These are phyloP conservation scores for Trichosanthes cucumerina DNA, from an alignment of 306 rosid species.

Conservation along the genomic window DNA sequence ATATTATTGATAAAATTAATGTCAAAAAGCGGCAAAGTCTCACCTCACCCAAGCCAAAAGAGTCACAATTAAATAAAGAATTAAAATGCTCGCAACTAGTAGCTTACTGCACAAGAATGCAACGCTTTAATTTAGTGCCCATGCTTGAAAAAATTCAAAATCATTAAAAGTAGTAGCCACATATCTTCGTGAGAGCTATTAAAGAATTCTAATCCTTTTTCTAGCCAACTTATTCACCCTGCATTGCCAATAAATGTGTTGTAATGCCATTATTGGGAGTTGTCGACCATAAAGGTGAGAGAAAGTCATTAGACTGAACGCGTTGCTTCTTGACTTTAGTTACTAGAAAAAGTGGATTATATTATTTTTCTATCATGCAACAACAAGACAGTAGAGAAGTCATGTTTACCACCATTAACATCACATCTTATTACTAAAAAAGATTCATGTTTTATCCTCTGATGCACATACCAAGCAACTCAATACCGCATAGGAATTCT, in stretches of 20 bases:
- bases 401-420: neutral
- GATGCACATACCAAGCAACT: slow-evolving; percentile 52
- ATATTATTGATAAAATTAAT: neutral
- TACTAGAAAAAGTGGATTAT: neutral
- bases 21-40: neutral
- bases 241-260: neutral
- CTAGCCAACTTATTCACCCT: neutral
- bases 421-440: neutral
- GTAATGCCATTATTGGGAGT: neutral
- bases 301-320: neutral
- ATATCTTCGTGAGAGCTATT: neutral
- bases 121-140: slow-evolving; percentile 59
- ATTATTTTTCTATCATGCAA: neutral
- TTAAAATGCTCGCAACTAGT: neutral
- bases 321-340: neutral
- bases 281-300: neutral
- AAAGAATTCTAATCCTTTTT: neutral
- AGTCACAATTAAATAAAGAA: neutral
- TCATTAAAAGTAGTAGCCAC: neutral
- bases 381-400: neutral
- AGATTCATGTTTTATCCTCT: neutral
- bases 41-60: neutral
- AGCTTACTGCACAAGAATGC: slow-evolving; percentile 44
- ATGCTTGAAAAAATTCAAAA: slow-evolving; percentile 25
- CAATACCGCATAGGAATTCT: slow-evolving; percentile 53